Evolutionary conservation across 768 basidiomycete species (phyloP).

Genomic region (Xerocomellus chrysenteron): DNA sequence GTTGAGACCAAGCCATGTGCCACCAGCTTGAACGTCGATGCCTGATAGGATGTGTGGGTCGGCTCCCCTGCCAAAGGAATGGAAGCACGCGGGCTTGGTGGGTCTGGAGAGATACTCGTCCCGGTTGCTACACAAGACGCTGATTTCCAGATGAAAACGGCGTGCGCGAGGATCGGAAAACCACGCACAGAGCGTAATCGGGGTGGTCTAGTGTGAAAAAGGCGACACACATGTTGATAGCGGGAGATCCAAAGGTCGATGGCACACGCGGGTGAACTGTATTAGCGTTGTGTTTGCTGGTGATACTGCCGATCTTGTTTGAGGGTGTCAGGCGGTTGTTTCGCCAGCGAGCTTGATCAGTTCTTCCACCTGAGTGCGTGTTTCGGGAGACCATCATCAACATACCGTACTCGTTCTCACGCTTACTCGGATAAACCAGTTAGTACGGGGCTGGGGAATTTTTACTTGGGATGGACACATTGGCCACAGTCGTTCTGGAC

Average conservation of each 20-base stretch:
- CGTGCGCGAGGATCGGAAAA: not conserved
- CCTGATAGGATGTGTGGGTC: conserved; percentile 62
- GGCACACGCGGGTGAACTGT: not conserved
- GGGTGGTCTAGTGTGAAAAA: conserved; percentile 77
- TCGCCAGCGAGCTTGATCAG: not conserved
- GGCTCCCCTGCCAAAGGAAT: conserved; percentile 50
- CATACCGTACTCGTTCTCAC: conserved; percentile 1
- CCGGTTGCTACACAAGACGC: conserved; percentile 73
- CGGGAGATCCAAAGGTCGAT: not conserved
- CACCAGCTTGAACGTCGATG: conserved; percentile 68
- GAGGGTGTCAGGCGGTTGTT: not conserved
- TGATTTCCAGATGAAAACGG: conserved; percentile 27
- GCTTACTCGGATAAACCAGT: not conserved
- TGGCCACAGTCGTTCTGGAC: conserved; percentile 67
- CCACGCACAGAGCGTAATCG: conserved; percentile 69
- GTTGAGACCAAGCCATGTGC: conserved; percentile 80
- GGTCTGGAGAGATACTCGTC: conserved; percentile 73
- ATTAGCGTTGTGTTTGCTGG: not conserved
- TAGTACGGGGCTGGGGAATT: not conserved
- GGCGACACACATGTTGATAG: conserved; percentile 66
- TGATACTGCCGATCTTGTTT: not conserved
- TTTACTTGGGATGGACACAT: conserved; percentile 6
- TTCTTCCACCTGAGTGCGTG: not conserved
- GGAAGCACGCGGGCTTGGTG: conserved; percentile 64
- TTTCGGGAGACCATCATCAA: not conserved